Percentiles rank a stretch among this genome's conserved stretches.
These are phyloP conservation scores for Lavandula angustifolia DNA, from an alignment of 257 asterid genomes.

Conservation along the genomic window DNA sequence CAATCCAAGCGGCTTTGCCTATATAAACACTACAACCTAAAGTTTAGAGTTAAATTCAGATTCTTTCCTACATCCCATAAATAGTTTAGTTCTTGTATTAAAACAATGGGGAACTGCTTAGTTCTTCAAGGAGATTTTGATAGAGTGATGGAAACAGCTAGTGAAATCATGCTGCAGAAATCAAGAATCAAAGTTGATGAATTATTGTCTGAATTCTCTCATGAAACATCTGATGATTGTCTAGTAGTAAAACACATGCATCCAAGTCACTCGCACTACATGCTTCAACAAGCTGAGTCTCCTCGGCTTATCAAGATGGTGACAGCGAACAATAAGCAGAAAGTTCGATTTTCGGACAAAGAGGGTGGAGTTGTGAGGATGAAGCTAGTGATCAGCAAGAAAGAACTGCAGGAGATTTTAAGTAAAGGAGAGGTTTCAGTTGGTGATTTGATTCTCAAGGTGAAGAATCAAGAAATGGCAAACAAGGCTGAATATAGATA, in stretches of 20 bases:
- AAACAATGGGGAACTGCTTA: constrained; percentile 70
- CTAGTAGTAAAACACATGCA: constrained; percentile 39
- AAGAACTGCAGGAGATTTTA: constrained; percentile 54
- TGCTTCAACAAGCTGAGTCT: constrained; percentile 39
- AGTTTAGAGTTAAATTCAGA: constrained; percentile 13
- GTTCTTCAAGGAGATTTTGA: constrained; percentile 46
- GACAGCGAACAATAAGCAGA: constrained; percentile 29
- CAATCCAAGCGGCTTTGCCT: constrained; percentile 27
- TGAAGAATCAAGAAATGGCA: constrained; percentile 27
- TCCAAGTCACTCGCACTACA: constrained; percentile 46
- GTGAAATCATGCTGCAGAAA: constrained; percentile 52
- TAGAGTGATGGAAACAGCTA: constrained; percentile 53
- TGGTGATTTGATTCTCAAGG: constrained; percentile 38
- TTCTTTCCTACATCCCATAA: constrained; percentile 15
- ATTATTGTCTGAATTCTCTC: constrained; percentile 45
- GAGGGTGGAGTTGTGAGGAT: constrained; percentile 56
- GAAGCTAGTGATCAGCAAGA: constrained; percentile 65
- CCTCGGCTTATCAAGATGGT: constrained; percentile 27
- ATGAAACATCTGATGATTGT: constrained; percentile 46
- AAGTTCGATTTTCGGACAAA: constrained; percentile 41
- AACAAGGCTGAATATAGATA: constrained; percentile 18
- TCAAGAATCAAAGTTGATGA: constrained; percentile 49
- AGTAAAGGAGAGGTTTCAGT: constrained; percentile 47
- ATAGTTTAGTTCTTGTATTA: background rate
- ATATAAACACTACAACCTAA: constrained; percentile 44